phyloP scores from a whole-genome alignment of 2,329 filamentous ascomycete genomes.

The Microthyrium microscopicum region DNA sequence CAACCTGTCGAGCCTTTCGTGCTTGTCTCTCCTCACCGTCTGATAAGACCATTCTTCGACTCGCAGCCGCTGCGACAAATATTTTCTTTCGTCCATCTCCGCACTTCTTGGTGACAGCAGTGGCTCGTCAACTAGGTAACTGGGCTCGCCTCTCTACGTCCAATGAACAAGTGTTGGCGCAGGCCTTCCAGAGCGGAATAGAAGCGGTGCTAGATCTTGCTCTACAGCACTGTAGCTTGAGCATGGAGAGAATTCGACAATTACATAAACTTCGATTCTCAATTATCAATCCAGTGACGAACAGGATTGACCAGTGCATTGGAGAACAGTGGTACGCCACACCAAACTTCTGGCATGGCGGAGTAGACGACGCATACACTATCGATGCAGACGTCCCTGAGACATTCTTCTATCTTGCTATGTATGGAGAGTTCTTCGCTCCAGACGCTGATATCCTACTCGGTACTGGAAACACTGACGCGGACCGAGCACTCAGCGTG shows the following conservation, averaged over 20 bases:
- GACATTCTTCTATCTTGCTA: slow-evolving; percentile 17
- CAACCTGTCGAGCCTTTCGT: slow-evolving; percentile 16
- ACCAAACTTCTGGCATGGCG: slow-evolving; percentile 17
- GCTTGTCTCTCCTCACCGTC: slow-evolving; percentile 14
- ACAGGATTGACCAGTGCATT: slow-evolving; percentile 19
- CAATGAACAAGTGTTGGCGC: slow-evolving; percentile 13
- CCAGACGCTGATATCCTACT: slow-evolving; percentile 13
- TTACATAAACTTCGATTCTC: slow-evolving; percentile 15
- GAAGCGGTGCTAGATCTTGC: slow-evolving; percentile 17
- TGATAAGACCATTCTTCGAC: too few species aligned
- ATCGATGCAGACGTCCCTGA: slow-evolving; percentile 13
- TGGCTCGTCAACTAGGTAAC: slow-evolving; percentile 16
- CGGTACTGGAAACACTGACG: not conserved
- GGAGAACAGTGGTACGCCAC: slow-evolving; percentile 15
- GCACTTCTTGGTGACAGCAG: slow-evolving; percentile 19
- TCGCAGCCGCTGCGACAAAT: too few species aligned
- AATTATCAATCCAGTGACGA: slow-evolving; percentile 17
- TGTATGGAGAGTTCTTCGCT: slow-evolving; percentile 18
- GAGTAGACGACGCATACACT: slow-evolving; percentile 16
- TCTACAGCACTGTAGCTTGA: slow-evolving; percentile 15
- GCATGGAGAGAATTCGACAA: slow-evolving; percentile 16
- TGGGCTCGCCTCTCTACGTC: slow-evolving; percentile 17
- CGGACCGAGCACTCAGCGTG: slow-evolving; percentile 8
- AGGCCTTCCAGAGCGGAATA: slow-evolving; percentile 15
- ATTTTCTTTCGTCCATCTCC: slow-evolving; percentile 23